Percentiles rank a stretch among this genome's conserved stretches.
These are phyloP conservation scores for Diaporthe citrichinensis DNA, from an alignment of 2,329 filamentous ascomycete species.

Conservation along the genomic window DNA sequence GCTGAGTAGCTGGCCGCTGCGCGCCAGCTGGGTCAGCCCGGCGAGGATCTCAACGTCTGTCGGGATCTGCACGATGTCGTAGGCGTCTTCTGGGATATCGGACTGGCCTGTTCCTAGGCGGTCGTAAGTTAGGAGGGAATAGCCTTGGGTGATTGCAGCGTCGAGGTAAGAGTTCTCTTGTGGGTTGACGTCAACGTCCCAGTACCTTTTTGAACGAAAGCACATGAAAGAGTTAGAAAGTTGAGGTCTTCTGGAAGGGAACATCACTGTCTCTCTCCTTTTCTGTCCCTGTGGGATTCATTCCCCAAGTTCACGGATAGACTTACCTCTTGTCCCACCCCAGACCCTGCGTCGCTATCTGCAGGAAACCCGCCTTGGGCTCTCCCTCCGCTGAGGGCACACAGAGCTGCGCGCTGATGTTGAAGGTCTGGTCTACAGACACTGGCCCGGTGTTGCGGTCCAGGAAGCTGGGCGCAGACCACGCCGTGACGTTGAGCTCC, in stretches of 20 bases:
- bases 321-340: conserved; percentile 63
- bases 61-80: conserved; percentile 55
- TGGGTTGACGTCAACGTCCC: conserved; percentile 50
- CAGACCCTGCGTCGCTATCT: conserved; percentile 59
- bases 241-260: neutral
- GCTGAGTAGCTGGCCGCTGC: conserved; percentile 50
- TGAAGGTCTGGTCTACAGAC: conserved; percentile 42
- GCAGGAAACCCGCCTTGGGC: conserved; percentile 47
- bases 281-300: neutral
- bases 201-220: conserved; percentile 47
- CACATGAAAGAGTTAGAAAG: neutral
- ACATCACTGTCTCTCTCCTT: neutral
- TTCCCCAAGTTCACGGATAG: neutral
- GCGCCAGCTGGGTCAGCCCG: conserved; percentile 53
- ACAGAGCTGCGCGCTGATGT: conserved; percentile 46
- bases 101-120: conserved; percentile 55
- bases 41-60: conserved; percentile 56
- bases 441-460: conserved; percentile 39
- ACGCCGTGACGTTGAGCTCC: conserved; percentile 44
- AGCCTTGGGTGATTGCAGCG: conserved; percentile 52
- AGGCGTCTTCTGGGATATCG: conserved; percentile 53
- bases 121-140: conserved; percentile 57
- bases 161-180: conserved; percentile 55
- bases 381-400: conserved; percentile 40
- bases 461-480: conserved; percentile 38